Evolutionary conservation across 345 rosid genomes (phyloP), one percentile per base, ranked within the genome.

Genomic region (Dovyalis caffra): DNA sequence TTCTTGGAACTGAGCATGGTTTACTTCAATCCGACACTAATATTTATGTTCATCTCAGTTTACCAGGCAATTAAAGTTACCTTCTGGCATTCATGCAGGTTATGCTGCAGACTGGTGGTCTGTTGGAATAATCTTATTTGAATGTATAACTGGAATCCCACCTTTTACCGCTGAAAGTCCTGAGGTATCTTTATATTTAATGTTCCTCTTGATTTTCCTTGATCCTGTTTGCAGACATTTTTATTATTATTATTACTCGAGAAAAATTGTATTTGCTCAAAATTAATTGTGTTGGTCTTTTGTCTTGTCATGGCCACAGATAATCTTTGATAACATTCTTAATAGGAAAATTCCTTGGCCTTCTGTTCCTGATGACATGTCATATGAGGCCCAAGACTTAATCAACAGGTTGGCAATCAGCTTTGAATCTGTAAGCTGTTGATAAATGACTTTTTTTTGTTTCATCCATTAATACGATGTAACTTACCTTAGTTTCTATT

Each of bases 81-180:
- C 74, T 74, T 72, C n/a, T 73, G 68, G 75, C 75, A 66, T 73
- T 61, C 53, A 56, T 84, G 77, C 93, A 92, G 97, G 94, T 76
- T 88, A 85, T 82, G 88, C 94, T 76, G 82, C 90, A 0, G 94
- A 92, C 72, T 92, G 97, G 97, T 92, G 97, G 97, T 92, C 97
- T 28, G 92, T 86, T 69, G 97, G 97, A 84, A 92, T 92, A 80
- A 87, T 92, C 79, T 82, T 92, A 74, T 92, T 88, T 76, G 97
- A 92, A 78, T 72, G 88, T 49, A 84, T 92, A 61, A 90, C 91
- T 38, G 97, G 97, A 80, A 81, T 90, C 82, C 97, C 97, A 78
- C 97, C 97, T 64, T 90, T 90, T 78, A 81, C 86, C 72, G 94
- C 92, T 74, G 83, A 87, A 47, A 51, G 79, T 64, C 94, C 97